Evolutionary conservation across 1,284 basidiomycete species (phyloP).

Genomic region (Golubevia pallescens): DNA sequence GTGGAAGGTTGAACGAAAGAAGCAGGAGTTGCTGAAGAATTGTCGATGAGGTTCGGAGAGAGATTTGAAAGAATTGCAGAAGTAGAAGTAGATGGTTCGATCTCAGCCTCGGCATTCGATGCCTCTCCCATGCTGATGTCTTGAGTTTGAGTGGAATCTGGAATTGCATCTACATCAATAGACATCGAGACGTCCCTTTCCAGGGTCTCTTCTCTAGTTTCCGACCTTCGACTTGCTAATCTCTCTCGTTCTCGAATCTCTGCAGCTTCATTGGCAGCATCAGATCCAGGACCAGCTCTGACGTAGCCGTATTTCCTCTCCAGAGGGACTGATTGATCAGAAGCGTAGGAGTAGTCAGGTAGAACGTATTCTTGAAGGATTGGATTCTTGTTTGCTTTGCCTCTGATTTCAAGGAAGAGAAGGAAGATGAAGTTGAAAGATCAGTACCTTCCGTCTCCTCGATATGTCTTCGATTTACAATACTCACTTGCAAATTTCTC

Average conservation of each 20-base stretch:
- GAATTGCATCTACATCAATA: background rate
- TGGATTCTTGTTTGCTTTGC: slow-evolving; percentile 67
- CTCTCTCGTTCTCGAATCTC: background rate
- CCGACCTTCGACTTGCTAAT: background rate
- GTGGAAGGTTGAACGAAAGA: background rate
- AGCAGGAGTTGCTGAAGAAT: background rate
- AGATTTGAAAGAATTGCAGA: background rate
- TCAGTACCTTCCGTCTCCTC: background rate
- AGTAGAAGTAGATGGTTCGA: background rate
- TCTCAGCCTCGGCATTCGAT: background rate
- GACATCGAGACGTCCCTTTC: background rate
- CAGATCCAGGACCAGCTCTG: slow-evolving; percentile 33
- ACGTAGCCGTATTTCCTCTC: slow-evolving; percentile 41
- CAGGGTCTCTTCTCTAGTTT: background rate
- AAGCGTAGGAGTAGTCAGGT: slow-evolving; percentile 76
- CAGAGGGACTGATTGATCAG: slow-evolving; percentile 71
- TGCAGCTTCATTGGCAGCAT: slow-evolving; percentile 3
- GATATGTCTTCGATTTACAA: background rate
- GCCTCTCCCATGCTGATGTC: background rate
- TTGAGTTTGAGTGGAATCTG: background rate
- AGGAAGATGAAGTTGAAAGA: slow-evolving; percentile 10
- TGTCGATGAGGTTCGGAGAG: background rate
- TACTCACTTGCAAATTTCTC: slow-evolving; percentile 77
- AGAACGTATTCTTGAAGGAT: slow-evolving; percentile 87
- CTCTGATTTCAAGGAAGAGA: slow-evolving; percentile 20